These are phyloP conservation scores for Coemansia sp. DNA, from an alignment of 192 early-diverging fungal genomes.

Conservation along the genomic window DNA sequence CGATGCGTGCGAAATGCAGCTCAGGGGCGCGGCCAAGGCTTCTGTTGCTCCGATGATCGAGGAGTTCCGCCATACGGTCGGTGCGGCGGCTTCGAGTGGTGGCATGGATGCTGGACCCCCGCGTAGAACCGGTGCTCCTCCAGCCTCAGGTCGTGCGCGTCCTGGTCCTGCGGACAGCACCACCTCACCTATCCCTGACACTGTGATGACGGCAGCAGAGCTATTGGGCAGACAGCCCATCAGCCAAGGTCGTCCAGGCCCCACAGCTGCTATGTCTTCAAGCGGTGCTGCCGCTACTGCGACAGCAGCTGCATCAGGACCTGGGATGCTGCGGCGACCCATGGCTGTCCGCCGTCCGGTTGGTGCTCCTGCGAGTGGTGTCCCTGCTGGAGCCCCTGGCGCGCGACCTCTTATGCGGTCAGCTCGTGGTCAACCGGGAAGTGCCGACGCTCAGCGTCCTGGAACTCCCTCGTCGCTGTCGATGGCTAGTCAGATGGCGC, in stretches of 20 bases:
- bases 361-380: conserved; percentile 13
- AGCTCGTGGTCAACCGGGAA: conserved; percentile 18
- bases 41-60: conserved; percentile 79
- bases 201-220: conserved; percentile 56
- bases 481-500: conserved; percentile 30
- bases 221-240: conserved; percentile 36
- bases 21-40: conserved; percentile 73
- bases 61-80: conserved; percentile 60
- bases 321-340: conserved; percentile 52
- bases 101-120: neutral
- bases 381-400: conserved; percentile 9
- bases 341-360: conserved; percentile 48
- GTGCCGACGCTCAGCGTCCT: conserved; percentile 25
- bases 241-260: conserved; percentile 1
- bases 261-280: neutral
- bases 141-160: conserved; percentile 5
- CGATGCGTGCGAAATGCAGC: conserved; percentile 68
- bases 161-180: conserved; percentile 28
- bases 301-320: neutral
- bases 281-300: neutral
- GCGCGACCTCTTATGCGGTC: conserved; percentile 20
- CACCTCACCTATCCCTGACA: conserved; percentile 38
- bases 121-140: conserved; percentile 17
- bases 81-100: conserved; percentile 6
- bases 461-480: conserved; percentile 28